These are phyloP conservation scores for Saksenaea vasiformis DNA, from an alignment of 371 early-diverging fungal species.

Conservation along the genomic window DNA sequence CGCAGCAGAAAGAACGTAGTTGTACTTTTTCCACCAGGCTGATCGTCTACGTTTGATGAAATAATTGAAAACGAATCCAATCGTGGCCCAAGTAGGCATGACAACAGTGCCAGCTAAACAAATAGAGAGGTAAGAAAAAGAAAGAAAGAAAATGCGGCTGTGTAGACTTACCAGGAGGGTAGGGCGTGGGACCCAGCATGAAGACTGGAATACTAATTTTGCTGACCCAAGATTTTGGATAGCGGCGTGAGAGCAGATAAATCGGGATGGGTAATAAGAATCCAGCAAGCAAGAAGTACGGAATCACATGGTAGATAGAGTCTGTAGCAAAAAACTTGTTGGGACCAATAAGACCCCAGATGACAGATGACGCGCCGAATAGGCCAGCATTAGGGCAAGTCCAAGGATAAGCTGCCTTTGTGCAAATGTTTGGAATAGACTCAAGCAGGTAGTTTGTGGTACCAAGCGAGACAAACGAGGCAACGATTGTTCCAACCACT, in stretches of 20 bases:
- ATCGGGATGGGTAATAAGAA: slow-evolving; percentile 54
- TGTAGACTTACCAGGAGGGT: slow-evolving; percentile 23
- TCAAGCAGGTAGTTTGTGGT: slow-evolving; percentile 62
- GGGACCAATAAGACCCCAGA: slow-evolving; percentile 74
- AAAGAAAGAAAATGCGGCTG: neutral
- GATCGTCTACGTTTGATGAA: slow-evolving; percentile 45
- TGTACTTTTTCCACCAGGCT: slow-evolving; percentile 72
- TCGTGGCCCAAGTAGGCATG: slow-evolving; percentile 56
- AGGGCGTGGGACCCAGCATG: slow-evolving; percentile 38
- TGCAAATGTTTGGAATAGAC: slow-evolving; percentile 56
- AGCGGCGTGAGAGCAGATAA: slow-evolving; percentile 39
- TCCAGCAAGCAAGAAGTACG: slow-evolving; percentile 45
- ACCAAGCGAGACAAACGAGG: slow-evolving; percentile 56
- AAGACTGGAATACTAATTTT: slow-evolving; percentile 58
- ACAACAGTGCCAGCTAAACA: slow-evolving; percentile 35
- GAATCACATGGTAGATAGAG: slow-evolving; percentile 46
- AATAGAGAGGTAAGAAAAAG: neutral
- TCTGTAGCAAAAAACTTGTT: slow-evolving; percentile 52
- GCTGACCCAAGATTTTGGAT: slow-evolving; percentile 49
- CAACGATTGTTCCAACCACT: slow-evolving; percentile 59
- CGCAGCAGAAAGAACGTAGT: slow-evolving; percentile 72
- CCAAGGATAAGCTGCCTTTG: slow-evolving; percentile 47
- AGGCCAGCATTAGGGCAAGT: slow-evolving; percentile 49
- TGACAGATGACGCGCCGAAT: slow-evolving; percentile 45
- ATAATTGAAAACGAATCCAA: slow-evolving; percentile 67